Evolutionary conservation across 768 basidiomycete species (phyloP).

Genomic region (Tephrocybe sp.): DNA sequence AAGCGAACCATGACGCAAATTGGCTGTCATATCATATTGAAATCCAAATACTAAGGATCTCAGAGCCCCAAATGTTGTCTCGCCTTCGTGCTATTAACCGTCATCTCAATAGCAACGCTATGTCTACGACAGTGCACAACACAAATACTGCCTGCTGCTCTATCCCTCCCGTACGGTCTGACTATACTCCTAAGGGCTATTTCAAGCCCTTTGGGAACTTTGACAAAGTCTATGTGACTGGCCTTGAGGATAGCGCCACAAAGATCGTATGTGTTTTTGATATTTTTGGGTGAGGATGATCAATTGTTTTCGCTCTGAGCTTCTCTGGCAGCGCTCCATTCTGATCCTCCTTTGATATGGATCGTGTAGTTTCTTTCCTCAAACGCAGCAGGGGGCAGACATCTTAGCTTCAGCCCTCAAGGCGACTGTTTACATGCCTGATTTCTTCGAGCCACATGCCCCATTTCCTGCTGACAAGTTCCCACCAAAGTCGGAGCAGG

Average conservation of each 20-base stretch:
- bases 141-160: constrained; percentile 50
- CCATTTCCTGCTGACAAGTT: constrained; percentile 50
- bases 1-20: neutral
- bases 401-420: constrained; percentile 53
- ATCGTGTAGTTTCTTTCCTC: constrained; percentile 50
- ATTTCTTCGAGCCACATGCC: constrained; percentile 57
- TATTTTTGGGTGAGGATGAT: constrained; percentile 53
- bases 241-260: constrained; percentile 45
- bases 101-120: constrained; percentile 35
- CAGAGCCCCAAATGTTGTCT: constrained; percentile 28
- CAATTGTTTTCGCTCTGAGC: no score
- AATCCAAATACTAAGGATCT: no score
- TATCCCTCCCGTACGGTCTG: constrained; percentile 52
- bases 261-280: constrained; percentile 61
- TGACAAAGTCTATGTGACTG: constrained; percentile 51
- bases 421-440: constrained; percentile 64
- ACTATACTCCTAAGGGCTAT: constrained; percentile 52
- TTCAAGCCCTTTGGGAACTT: constrained; percentile 49
- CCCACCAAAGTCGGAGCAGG: constrained; percentile 53
- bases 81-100: constrained; percentile 38
- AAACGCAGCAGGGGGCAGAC: constrained; percentile 67
- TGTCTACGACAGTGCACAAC: constrained; percentile 41
- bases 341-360: neutral
- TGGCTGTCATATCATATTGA: neutral
- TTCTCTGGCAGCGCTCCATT: neutral